phyloP scores from a whole-genome alignment of 2,329 filamentous ascomycete species.

The Aspergillus japonicus region DNA sequence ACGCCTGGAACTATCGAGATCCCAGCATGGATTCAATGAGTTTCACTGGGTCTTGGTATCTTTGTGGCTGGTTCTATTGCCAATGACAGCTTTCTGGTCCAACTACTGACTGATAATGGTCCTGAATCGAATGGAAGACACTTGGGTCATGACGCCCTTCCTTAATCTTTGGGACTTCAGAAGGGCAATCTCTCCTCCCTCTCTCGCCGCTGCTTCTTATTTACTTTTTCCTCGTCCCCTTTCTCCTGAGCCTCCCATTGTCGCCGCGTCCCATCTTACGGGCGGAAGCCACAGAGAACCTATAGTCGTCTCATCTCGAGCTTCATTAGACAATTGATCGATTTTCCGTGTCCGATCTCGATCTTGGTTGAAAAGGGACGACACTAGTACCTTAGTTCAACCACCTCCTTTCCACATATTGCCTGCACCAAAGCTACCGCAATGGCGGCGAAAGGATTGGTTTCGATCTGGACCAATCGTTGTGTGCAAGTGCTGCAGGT shows the following conservation, averaged over 20 bases:
- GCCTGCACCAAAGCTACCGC: background rate
- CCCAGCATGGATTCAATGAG: constrained; percentile 6
- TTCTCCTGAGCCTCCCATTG: background rate
- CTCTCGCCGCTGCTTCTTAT: background rate
- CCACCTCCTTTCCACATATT: background rate
- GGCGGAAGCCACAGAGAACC: background rate
- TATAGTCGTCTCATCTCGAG: background rate
- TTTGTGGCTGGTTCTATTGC: constrained; percentile 22
- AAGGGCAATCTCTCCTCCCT: background rate
- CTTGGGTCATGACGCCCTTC: constrained; percentile 3
- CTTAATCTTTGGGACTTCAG: background rate
- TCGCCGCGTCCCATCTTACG: background rate
- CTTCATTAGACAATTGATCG: background rate
- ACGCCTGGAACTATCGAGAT: constrained; percentile 1
- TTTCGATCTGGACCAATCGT: constrained; percentile 13
- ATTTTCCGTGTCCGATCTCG: background rate
- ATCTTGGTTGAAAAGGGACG: background rate
- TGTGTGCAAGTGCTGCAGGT: constrained; percentile 6
- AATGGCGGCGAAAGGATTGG: constrained; percentile 4
- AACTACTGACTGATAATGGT: constrained; percentile 13
- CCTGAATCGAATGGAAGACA: background rate
- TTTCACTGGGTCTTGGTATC: constrained; percentile 14
- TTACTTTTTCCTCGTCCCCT: background rate
- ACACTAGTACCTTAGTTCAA: background rate
- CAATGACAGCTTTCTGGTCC: constrained; percentile 13